Evolutionary conservation across 192 early-diverging fungal species (phyloP).

Genomic region (Globomyces pollinis-pini): DNA sequence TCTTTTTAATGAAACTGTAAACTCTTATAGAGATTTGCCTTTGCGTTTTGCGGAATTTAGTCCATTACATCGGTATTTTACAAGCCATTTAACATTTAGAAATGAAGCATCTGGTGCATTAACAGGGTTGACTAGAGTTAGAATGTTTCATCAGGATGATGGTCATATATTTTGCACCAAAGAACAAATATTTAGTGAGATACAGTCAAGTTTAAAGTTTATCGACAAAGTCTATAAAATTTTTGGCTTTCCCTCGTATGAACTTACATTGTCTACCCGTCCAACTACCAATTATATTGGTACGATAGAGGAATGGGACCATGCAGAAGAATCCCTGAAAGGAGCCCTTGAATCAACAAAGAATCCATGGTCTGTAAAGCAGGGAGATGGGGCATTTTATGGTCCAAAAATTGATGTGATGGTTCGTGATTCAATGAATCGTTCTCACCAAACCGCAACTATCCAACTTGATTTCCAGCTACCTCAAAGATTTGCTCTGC

Average conservation of each 20-base stretch:
- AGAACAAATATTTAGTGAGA: constrained; percentile 73
- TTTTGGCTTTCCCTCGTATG: constrained; percentile 72
- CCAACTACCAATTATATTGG: constrained; percentile 71
- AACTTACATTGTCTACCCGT: constrained; percentile 73
- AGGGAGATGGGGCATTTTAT: constrained; percentile 92
- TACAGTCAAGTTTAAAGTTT: constrained; percentile 65
- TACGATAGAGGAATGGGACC: constrained; percentile 61
- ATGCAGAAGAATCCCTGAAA: constrained; percentile 66
- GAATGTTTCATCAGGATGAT: constrained; percentile 95
- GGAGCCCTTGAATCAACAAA: constrained; percentile 60
- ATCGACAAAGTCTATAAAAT: constrained; percentile 70
- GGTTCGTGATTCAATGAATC: constrained; percentile 70
- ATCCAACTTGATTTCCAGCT: constrained; percentile 95
- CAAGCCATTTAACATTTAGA: constrained; percentile 29
- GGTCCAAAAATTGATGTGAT: constrained; percentile 93
- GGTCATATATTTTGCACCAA: constrained; percentile 90
- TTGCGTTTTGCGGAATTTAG: constrained; percentile 88
- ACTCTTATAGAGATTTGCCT: constrained; percentile 85
- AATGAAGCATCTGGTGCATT: constrained; percentile 89
- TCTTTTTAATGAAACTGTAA: constrained; percentile 68
- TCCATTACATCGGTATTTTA: constrained; percentile 85
- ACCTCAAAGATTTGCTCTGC: constrained; percentile 72
- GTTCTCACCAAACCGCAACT: constrained; percentile 88
- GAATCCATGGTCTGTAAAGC: constrained; percentile 59
- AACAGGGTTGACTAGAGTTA: constrained; percentile 82